A percentile compares a stretch with the other conserved stretches of the same genome.
phyloP scores from a whole-genome alignment of 768 basidiomycete genomes.

The Suillus bovinus region DNA sequence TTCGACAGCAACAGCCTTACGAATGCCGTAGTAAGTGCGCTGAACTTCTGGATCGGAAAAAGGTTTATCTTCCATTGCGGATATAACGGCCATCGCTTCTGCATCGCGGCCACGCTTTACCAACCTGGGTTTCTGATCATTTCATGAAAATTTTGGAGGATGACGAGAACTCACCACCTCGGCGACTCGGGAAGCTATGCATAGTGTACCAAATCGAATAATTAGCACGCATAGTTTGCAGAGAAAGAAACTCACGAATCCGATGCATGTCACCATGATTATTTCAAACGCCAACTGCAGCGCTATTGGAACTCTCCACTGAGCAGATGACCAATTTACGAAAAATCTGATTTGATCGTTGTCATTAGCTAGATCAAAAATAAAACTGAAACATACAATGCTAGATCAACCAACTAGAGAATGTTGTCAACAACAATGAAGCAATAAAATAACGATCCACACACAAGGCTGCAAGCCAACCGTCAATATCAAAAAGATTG shows the following conservation, averaged over 20 bases:
- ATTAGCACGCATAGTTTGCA: neutral
- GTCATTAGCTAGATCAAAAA: no score
- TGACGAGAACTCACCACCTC: slow-evolving; percentile 24
- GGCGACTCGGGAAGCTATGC: slow-evolving; percentile 38
- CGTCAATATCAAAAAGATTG: no score
- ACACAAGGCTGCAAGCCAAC: neutral
- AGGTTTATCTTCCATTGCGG: slow-evolving; percentile 39
- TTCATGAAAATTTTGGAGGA: neutral
- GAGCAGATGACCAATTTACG: slow-evolving; percentile 29
- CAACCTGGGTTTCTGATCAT: slow-evolving; percentile 28
- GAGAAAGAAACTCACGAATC: slow-evolving; percentile 27
- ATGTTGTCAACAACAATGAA: neutral
- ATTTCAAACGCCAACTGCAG: slow-evolving; percentile 41
- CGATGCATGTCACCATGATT: slow-evolving; percentile 37
- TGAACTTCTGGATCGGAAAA: slow-evolving; percentile 33
- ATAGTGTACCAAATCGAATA: neutral
- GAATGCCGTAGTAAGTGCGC: slow-evolving; percentile 38
- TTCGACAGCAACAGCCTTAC: slow-evolving; percentile 37
- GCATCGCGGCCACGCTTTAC: slow-evolving; percentile 34
- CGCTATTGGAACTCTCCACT: slow-evolving; percentile 31
- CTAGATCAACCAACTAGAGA: slow-evolving; percentile 41
- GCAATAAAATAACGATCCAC: neutral
- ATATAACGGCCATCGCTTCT: slow-evolving; percentile 37
- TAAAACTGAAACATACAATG: slow-evolving; percentile 27
- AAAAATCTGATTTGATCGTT: slow-evolving; percentile 26